A percentile compares a stretch with the other conserved stretches of the same genome.
Evolutionary conservation across 495 filamentous ascomycete genomes (phyloP).

Genomic region (Penicillium tannophilum): DNA sequence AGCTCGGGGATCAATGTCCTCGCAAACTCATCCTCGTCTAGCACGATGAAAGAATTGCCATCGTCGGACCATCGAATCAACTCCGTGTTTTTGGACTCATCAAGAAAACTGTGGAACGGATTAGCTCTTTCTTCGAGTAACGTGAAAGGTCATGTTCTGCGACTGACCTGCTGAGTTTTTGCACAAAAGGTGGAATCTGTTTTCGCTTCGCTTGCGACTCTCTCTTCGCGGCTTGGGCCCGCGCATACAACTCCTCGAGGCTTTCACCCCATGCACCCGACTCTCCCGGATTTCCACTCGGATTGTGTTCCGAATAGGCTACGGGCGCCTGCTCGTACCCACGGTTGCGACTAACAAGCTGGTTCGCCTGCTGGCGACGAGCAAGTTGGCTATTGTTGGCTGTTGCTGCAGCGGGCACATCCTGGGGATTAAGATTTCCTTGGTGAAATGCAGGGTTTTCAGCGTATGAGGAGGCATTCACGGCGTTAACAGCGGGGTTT

Average conservation of each 20-base stretch:
- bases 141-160: background rate
- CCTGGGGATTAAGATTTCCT: conserved; percentile 39
- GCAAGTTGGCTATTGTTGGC: conserved; percentile 65
- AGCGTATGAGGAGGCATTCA: conserved; percentile 33
- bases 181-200: conserved; percentile 96
- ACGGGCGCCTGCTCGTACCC: conserved; percentile 49
- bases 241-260: conserved; percentile 74
- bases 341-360: conserved; percentile 56
- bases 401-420: conserved; percentile 46
- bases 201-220: conserved; percentile 86
- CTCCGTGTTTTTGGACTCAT: conserved; percentile 87
- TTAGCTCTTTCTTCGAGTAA: conserved; percentile 21
- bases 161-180: conserved; percentile 91
- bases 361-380: conserved; percentile 60
- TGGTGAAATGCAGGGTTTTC: conserved; percentile 47
- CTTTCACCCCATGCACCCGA: conserved; percentile 64
- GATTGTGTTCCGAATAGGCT: conserved; percentile 49
- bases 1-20: conserved; percentile 93
- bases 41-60: conserved; percentile 92
- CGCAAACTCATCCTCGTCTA: conserved; percentile 99
- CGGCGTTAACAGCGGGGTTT: conserved; percentile 38
- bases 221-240: conserved; percentile 73
- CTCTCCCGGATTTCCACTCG: conserved; percentile 32
- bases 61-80: conserved; percentile 97
- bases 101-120: conserved; percentile 71